phyloP scores from a whole-genome alignment of 345 rosid genomes.

The Gossypium sturtianum region DNA sequence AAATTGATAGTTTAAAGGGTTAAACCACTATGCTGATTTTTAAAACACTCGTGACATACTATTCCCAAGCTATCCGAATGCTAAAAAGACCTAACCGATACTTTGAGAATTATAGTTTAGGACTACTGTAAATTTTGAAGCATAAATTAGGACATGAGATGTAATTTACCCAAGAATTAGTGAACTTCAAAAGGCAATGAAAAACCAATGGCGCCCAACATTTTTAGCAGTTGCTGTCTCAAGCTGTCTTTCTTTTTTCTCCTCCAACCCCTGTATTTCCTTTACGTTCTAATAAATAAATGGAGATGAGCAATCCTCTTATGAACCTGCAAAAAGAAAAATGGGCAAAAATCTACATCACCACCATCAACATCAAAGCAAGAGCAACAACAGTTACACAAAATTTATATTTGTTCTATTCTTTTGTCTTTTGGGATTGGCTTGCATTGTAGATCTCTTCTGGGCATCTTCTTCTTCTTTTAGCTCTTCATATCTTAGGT shows the following conservation, averaged over 20 bases:
- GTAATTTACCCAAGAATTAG: not conserved
- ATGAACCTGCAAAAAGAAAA: constrained; percentile 11
- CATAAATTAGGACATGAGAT: not conserved
- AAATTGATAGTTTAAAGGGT: no score
- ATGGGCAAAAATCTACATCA: constrained; percentile 32
- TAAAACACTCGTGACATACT: no score
- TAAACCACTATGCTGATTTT: no score
- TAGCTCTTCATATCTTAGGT: constrained; percentile 21
- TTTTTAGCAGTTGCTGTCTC: constrained; percentile 10
- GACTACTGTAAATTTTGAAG: not conserved
- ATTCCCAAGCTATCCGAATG: no score
- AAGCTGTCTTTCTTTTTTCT: not conserved
- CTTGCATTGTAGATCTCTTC: constrained; percentile 31
- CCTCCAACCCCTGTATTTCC: constrained; percentile 6
- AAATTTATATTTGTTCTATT: constrained; percentile 27
- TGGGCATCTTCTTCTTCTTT: constrained; percentile 34
- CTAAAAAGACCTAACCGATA: no score
- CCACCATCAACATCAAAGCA: constrained; percentile 19
- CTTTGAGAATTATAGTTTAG: no score
- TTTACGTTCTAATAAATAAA: not conserved
- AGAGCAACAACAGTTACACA: constrained; percentile 25
- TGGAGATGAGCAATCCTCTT: constrained; percentile 9
- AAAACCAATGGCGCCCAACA: constrained; percentile 64
- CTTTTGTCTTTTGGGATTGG: constrained; percentile 34
- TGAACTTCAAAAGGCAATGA: not conserved